phyloP scores from a whole-genome alignment of 805 yeast genomes.

The Ogataea thermomethanolica region DNA sequence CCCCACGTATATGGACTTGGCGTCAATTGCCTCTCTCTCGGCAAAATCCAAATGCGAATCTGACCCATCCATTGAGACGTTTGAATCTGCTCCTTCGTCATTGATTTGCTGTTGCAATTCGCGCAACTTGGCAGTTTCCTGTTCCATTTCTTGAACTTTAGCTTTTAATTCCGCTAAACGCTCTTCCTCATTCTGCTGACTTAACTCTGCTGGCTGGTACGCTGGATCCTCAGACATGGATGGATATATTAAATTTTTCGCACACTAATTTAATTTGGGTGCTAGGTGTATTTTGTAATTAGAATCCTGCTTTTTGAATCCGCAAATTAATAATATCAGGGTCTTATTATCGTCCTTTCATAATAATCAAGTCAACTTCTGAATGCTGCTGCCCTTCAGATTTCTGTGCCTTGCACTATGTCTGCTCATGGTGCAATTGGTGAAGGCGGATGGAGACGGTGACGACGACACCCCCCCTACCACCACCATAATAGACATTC shows the following conservation, averaged over 20 bases:
- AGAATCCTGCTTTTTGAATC: too few species aligned
- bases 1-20: slow-evolving; percentile 76
- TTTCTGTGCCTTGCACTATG: too few species aligned
- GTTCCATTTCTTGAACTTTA: slow-evolving; percentile 52
- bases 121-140: slow-evolving; percentile 59
- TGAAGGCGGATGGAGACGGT: slow-evolving; percentile 1
- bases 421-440: background rate
- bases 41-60: slow-evolving; percentile 22
- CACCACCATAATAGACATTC: slow-evolving; percentile 57
- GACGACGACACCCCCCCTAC: slow-evolving; percentile 28
- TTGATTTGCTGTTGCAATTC: slow-evolving; percentile 47
- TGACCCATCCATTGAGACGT: slow-evolving; percentile 14
- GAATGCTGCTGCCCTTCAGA: too few species aligned
- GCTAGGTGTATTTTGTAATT: slow-evolving; percentile 1
- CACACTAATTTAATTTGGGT: background rate
- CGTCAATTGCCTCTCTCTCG: slow-evolving; percentile 62
- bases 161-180: slow-evolving; percentile 38
- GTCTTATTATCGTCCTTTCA: background rate
- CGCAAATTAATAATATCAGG: too few species aligned
- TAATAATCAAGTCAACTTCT: too few species aligned
- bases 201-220: background rate
- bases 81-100: slow-evolving; percentile 12
- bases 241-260: background rate
- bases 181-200: slow-evolving; percentile 16
- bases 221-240: slow-evolving; percentile 8